Evolutionary conservation across 495 filamentous ascomycete species (phyloP), one percentile per base, ranked within the genome.

Genomic region (Evansstolkia leycettana): DNA sequence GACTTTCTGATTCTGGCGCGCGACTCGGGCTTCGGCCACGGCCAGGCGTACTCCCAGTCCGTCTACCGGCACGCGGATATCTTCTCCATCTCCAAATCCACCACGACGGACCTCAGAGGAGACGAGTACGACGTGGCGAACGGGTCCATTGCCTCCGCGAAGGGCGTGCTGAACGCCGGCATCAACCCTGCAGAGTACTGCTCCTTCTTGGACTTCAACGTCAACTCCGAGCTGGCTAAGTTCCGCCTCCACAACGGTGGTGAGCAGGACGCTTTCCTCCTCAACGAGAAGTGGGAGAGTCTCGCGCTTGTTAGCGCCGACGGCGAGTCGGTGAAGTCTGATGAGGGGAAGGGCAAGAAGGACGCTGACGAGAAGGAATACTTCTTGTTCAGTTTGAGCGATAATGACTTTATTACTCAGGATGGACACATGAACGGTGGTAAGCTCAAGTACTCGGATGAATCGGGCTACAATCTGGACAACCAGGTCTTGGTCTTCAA

Each of bases 281-380:
- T 84, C 44, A 82, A 88, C 51, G 83, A 88, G 65, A 90, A 88
- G 50, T 90, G 82, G 84, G 82, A 90, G 62, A 67, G 69, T 24
- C 48, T 90, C 17, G 70, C 73, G 7, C 48, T 84, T 31, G 64
- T 78, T 5, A 80, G 82, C 0, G 76, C 77, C 7, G 65, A 78
- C 43, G 46, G 51, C 11, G 20, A 39, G 20, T n/a, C 28, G 28
- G 60, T 57, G 5, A 42, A 50, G 33, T n/a, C n/a, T n/a, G n/a
- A n/a, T n/a, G n/a, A n/a, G n/a, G n/a, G n/a, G n/a, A n/a, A n/a
- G n/a, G n/a, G n/a, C n/a, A n/a, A n/a, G 40, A 51, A 27, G 20
- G 20, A 23, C 20, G 20, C 9, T 23, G 9, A 4, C 20, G 56
- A 60, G 33, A 64, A 71, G 25, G 79, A 84, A 58, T 86, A 70